Base-by-base conservation (phyloP, 768 basidiomycete species). In the Nevesoporus exiguus region DNA sequence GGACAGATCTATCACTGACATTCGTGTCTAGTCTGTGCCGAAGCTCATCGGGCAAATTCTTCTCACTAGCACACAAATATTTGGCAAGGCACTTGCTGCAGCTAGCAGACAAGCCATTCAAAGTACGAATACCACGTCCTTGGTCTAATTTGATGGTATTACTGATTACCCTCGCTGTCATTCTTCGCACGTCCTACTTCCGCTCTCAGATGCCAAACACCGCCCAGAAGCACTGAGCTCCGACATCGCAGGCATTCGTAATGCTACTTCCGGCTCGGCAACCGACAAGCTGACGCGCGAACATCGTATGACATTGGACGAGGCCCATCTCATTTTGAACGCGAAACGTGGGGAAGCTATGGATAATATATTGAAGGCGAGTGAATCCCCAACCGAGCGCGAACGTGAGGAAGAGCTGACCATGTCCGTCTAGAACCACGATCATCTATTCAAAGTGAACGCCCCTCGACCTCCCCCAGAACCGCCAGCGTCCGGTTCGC, bases 251-350 rank as follows among this genome's bases (percentile, higher is more conserved):
- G 91, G 91, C 37, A 80, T 90, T 17, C 82, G 85, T 37, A 75
- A 86, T 47, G 89, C 90, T 17, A 88, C 76, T 13, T 85, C 88
- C 14, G 80, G 80, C n/a, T 90, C 89, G 24, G 59, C 77, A 8
- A 90, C 88, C 11, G 92, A 94, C 77, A 83, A 81, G 64, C 74
- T 97, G 36, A 93, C 91, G 49, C 82, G 87, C 59, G 83, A 90
- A 59, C 85, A 93, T 64, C 84, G 87, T 47, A 95, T 99, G 94
- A 93, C 93, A 7, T 63, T 96, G 61, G 95, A 98, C 61, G 97
- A 99, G 74, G 97, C 96, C 19, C 87, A 86, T 64, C 75, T 97
- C 54, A 93, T 99, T 65, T 74, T 99, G 57, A 98, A 99, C 69
- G 74, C 82, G 21, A 95, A 93, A 70, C 81, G 82, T 34, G 88